Percentiles rank a stretch among this genome's conserved stretches.
Evolutionary conservation across 2,329 filamentous ascomycete species (phyloP).

Genomic region (Cercospora citrullina): DNA sequence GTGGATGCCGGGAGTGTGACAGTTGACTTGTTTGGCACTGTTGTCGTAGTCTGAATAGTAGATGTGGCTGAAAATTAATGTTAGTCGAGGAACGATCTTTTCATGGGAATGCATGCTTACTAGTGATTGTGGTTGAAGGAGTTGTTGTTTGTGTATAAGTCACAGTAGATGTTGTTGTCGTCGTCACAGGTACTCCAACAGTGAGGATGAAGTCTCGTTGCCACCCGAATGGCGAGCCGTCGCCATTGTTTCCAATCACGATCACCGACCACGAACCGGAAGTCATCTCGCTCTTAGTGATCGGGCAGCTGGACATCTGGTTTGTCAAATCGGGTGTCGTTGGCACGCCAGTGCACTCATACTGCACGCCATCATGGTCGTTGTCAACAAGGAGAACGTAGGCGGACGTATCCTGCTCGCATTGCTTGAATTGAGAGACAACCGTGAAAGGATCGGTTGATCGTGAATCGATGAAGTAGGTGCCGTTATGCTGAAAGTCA

Average conservation of each 20-base stretch:
- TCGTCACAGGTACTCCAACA: conserved; percentile 36
- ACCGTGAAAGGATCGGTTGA: conserved; percentile 47
- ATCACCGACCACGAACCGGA: conserved; percentile 49
- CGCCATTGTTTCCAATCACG: conserved; percentile 47
- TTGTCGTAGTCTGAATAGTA: conserved; percentile 22
- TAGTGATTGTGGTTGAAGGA: conserved; percentile 18
- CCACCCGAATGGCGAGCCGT: conserved; percentile 48
- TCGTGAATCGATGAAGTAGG: conserved; percentile 49
- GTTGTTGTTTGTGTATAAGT: conserved; percentile 25
- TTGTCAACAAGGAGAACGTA: conserved; percentile 45
- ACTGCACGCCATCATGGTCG: conserved; percentile 43
- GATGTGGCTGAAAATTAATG: conserved; percentile 12
- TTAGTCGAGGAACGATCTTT: neutral
- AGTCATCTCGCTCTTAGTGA: conserved; percentile 46
- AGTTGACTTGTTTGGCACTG: conserved; percentile 30
- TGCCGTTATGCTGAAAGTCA: conserved; percentile 47
- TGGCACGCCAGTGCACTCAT: conserved; percentile 38
- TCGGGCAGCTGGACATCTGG: conserved; percentile 46
- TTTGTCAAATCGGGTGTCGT: conserved; percentile 44
- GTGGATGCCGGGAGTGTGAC: conserved; percentile 35
- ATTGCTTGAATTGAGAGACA: conserved; percentile 48
- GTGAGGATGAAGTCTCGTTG: conserved; percentile 45
- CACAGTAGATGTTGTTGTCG: conserved; percentile 23
- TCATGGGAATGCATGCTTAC: conserved; percentile 3
- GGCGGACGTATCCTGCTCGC: conserved; percentile 44